Percentiles rank a stretch among this genome's conserved stretches.
Evolutionary conservation across 2,329 filamentous ascomycete species (phyloP).

Genomic region (Tolypocladium sp.): DNA sequence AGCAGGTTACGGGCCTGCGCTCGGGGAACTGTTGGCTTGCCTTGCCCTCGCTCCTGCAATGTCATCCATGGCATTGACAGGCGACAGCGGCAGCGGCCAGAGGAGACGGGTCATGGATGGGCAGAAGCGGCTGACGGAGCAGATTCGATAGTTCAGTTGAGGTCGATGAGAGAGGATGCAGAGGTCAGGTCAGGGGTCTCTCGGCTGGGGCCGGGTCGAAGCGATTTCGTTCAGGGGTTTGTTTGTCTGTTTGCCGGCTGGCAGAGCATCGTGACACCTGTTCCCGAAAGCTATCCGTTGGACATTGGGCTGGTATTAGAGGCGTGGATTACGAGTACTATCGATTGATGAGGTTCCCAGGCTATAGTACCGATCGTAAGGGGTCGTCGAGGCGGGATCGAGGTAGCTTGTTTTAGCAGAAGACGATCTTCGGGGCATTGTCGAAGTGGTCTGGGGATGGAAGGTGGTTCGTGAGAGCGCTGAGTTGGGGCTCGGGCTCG

Average conservation of each 20-base stretch:
- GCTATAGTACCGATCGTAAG: too few species aligned
- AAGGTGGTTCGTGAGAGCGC: not conserved
- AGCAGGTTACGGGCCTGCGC: not conserved
- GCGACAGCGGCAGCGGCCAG: not conserved
- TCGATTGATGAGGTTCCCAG: too few species aligned
- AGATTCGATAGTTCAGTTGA: not conserved
- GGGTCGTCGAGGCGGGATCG: too few species aligned
- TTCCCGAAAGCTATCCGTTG: too few species aligned
- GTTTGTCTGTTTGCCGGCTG: not conserved
- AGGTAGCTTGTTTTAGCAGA: too few species aligned
- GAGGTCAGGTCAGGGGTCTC: not conserved
- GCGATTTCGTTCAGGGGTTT: not conserved
- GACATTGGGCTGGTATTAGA: too few species aligned
- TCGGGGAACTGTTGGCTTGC: too few species aligned
- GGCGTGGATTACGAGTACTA: too few species aligned
- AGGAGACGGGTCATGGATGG: not conserved
- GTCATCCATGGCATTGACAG: not conserved
- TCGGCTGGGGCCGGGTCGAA: too few species aligned
- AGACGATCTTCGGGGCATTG: too few species aligned
- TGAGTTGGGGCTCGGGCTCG: not conserved
- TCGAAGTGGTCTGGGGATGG: not conserved
- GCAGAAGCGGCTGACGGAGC: not conserved
- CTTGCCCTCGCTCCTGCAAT: not conserved
- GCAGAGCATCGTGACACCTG: too few species aligned
- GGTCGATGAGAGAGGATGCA: not conserved